phyloP scores from a whole-genome alignment of 129 eudicot species.

The Artemisia argyi region DNA sequence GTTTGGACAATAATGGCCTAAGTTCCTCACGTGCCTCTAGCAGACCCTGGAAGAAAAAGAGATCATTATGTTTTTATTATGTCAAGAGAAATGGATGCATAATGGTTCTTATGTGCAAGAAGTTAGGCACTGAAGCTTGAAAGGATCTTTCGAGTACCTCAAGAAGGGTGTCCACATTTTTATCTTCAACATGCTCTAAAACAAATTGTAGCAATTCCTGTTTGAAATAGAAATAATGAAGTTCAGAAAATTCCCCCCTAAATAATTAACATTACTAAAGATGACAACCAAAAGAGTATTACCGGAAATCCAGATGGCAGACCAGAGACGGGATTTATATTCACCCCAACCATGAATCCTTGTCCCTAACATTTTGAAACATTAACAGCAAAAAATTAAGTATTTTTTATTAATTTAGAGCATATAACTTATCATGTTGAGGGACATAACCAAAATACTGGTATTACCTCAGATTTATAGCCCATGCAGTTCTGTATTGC shows the following conservation, averaged over 20 bases:
- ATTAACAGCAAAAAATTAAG: conserved; percentile 19
- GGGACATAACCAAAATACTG: conserved; percentile 12
- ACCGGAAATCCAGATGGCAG: conserved; percentile 94
- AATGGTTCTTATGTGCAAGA: conserved; percentile 10
- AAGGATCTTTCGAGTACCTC: conserved; percentile 53
- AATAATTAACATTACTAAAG: conserved; percentile 10
- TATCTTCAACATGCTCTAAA: conserved; percentile 80
- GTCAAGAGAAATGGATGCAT: conserved; percentile 14
- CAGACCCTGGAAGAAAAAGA: conserved; percentile 56
- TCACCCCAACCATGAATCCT: conserved; percentile 98
- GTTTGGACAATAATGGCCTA: conserved; percentile 72
- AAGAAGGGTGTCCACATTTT: conserved; percentile 74
- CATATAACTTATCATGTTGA: conserved; percentile 6
- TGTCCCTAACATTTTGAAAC: conserved; percentile 48
- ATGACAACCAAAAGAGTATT: conserved; percentile 22
- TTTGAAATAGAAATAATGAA: conserved; percentile 19
- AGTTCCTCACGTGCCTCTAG: conserved; percentile 90
- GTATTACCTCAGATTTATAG: conserved; percentile 71
- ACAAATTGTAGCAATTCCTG: conserved; percentile 87
- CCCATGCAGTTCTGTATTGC: conserved; percentile 94
- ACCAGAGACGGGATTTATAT: conserved; percentile 85
- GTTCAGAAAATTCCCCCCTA: conserved; percentile 6
- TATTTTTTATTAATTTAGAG: conserved; percentile 2
- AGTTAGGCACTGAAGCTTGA: conserved; percentile 17
- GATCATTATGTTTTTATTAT: conserved; percentile 1